Conservation (phyloP, 495 filamentous ascomycete species). For the Aspergillus hancockii region DNA sequence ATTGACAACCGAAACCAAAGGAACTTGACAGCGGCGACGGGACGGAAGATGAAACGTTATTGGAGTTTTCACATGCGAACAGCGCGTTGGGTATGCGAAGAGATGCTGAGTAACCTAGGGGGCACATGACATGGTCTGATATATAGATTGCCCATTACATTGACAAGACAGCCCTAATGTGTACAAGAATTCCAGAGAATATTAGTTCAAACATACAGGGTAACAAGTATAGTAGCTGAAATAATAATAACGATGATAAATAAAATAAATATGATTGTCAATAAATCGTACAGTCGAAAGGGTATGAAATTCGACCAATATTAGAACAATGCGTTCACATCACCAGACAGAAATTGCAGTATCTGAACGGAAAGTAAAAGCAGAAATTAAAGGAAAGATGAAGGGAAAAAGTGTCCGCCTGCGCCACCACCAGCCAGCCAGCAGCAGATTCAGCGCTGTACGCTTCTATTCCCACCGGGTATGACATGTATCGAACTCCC, state of each 20-base stretch:
- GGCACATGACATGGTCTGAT: not conserved
- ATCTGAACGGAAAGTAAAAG: slow-evolving; percentile 10
- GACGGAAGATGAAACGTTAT: slow-evolving; percentile 41
- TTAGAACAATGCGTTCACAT: slow-evolving; percentile 11
- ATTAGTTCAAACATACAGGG: not conserved
- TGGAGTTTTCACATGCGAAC: slow-evolving; percentile 71
- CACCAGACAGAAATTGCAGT: slow-evolving; percentile 13
- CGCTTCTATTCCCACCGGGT: slow-evolving; percentile 27
- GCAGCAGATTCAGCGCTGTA: slow-evolving; percentile 36
- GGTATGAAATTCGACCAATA: slow-evolving; percentile 14
- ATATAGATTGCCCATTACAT: too few relatives aligned
- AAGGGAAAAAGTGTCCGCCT: slow-evolving; percentile 18
- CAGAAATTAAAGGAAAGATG: slow-evolving; percentile 4
- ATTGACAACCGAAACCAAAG: not conserved
- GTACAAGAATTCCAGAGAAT: too few relatives aligned
- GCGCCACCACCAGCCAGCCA: slow-evolving; percentile 37
- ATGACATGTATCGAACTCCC: slow-evolving; percentile 5
- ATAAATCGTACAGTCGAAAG: slow-evolving; percentile 8
- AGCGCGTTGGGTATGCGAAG: slow-evolving; percentile 68
- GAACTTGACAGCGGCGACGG: not conserved
- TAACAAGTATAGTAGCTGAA: not conserved
- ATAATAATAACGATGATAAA: slow-evolving; percentile 6
- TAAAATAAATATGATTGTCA: slow-evolving; percentile 10
- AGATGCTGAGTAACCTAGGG: slow-evolving; percentile 30
- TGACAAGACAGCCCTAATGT: too few relatives aligned